phyloP scores from a whole-genome alignment of 495 filamentous ascomycete genomes.

The Parmelia sp. region DNA sequence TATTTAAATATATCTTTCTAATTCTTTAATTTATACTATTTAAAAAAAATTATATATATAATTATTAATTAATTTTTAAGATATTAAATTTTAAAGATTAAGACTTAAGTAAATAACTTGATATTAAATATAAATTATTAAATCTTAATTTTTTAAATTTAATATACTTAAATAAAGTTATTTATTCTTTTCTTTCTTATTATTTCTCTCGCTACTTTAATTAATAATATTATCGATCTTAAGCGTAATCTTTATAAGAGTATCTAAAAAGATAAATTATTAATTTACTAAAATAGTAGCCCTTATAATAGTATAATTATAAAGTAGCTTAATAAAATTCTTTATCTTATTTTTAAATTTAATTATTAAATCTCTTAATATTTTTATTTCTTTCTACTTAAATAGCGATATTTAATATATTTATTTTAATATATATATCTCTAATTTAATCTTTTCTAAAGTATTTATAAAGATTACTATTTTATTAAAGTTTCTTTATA shows the following conservation, averaged over 20 bases:
- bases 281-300: too few species aligned
- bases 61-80: neutral
- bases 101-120: neutral
- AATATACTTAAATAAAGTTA: neutral
- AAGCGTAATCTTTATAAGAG: neutral
- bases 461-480: too few species aligned
- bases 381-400: neutral
- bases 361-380: neutral
- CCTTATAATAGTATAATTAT: too few species aligned
- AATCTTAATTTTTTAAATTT: neutral
- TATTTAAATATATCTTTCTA: neutral
- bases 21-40: neutral
- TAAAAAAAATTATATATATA: neutral
- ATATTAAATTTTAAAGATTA: neutral
- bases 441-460: too few species aligned
- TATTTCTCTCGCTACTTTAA: neutral
- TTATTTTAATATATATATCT: too few species aligned
- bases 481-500: too few species aligned
- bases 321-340: neutral
- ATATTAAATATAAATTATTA: neutral
- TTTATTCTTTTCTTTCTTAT: neutral
- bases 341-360: neutral
- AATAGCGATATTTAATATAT: too few species aligned
- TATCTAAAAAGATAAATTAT: neutral
- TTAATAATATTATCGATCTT: too few species aligned